Evolutionary conservation across 495 filamentous ascomycete genomes (phyloP).

Genomic region (Penicillium flavigenum): DNA sequence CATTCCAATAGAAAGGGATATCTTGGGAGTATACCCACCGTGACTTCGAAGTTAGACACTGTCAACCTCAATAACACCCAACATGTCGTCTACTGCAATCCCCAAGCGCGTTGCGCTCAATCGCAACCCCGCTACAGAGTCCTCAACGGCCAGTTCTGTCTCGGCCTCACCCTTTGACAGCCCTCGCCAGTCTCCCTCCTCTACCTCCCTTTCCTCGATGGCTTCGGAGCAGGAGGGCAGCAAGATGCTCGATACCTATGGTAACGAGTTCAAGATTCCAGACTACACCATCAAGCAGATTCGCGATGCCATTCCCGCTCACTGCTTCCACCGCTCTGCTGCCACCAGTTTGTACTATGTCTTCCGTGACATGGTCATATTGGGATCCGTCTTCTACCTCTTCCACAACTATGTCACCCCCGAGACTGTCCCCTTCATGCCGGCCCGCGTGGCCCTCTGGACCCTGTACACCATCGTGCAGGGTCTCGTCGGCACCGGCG

Average conservation of each 20-base stretch:
- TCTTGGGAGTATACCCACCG: not conserved
- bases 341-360: conserved; percentile 60
- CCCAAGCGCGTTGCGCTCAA: conserved; percentile 55
- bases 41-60: conserved; percentile 6
- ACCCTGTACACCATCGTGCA: conserved; percentile 63
- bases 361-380: conserved; percentile 55
- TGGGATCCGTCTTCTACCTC: conserved; percentile 59
- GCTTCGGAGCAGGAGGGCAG: conserved; percentile 54
- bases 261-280: conserved; percentile 68
- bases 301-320: conserved; percentile 57
- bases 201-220: conserved; percentile 88
- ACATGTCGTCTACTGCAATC: conserved; percentile 60
- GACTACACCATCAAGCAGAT: conserved; percentile 73
- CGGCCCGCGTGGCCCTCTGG: conserved; percentile 53
- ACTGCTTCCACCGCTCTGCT: conserved; percentile 69
- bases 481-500: conserved; percentile 63
- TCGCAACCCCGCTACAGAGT: conserved; percentile 51
- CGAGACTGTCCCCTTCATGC: conserved; percentile 55
- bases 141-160: conserved; percentile 62
- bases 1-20: conserved; percentile 1
- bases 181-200: conserved; percentile 75
- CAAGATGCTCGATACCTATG: conserved; percentile 66
- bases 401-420: conserved; percentile 67
- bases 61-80: conserved; percentile 2
- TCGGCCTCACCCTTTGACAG: conserved; percentile 65